phyloP scores from a whole-genome alignment of 2,329 filamentous ascomycete species.

The Xylariomycetidae sp. region DNA sequence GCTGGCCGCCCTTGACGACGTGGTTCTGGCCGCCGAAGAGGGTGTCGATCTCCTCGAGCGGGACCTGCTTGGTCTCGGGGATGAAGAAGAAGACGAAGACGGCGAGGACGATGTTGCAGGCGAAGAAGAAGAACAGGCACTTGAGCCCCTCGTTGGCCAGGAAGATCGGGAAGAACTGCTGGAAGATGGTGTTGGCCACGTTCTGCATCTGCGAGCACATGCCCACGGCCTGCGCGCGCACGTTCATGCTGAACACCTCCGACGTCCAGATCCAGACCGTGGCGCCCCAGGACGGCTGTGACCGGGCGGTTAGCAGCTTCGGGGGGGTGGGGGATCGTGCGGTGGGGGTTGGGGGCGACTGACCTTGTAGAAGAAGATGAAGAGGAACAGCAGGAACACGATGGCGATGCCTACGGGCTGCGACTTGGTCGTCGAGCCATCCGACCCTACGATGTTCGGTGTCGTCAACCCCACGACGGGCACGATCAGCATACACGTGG shows the following conservation, averaged over 20 bases:
- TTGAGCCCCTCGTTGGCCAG: slow-evolving; percentile 47
- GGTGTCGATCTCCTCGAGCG: slow-evolving; percentile 50
- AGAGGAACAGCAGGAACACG: slow-evolving; percentile 61
- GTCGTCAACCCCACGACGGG: slow-evolving; percentile 40
- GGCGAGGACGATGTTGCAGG: slow-evolving; percentile 41
- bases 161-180: slow-evolving; percentile 66
- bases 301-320: not conserved
- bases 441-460: slow-evolving; percentile 42
- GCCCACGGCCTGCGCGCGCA: slow-evolving; percentile 64
- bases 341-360: slow-evolving; percentile 31
- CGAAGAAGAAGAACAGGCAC: slow-evolving; percentile 36
- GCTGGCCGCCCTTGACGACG: slow-evolving; percentile 45
- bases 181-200: slow-evolving; percentile 60
- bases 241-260: slow-evolving; percentile 65
- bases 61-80: slow-evolving; percentile 44
- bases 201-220: slow-evolving; percentile 59
- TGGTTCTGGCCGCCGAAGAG: slow-evolving; percentile 53
- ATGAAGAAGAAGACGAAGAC: slow-evolving; percentile 45
- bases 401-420: slow-evolving; percentile 60
- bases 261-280: slow-evolving; percentile 68
- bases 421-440: slow-evolving; percentile 37
- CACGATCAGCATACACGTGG: slow-evolving; percentile 63
- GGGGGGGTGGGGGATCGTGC: not conserved
- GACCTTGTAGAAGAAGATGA: slow-evolving; percentile 63
- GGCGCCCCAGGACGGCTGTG: slow-evolving; percentile 52